These are phyloP conservation scores for Amoebophrya sp. DNA, from an alignment of 169 alveolate species.

Conservation along the genomic window DNA sequence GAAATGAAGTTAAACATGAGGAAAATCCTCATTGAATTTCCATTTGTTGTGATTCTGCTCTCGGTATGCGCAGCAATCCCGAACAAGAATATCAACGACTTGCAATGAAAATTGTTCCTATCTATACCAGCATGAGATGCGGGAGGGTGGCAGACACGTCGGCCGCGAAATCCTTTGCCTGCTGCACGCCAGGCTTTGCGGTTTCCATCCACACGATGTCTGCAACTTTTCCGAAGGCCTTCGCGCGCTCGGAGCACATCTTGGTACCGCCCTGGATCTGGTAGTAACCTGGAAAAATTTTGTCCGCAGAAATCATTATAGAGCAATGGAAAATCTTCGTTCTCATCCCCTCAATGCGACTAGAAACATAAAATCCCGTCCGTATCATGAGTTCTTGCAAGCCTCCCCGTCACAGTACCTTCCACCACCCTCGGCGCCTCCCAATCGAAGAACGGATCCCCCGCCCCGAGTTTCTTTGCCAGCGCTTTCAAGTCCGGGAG, in stretches of 20 bases:
- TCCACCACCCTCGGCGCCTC: slow-evolving; percentile 40
- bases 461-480: slow-evolving; percentile 36
- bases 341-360: no score
- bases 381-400: not conserved
- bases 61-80: no score
- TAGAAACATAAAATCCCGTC: no score
- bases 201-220: slow-evolving; percentile 72
- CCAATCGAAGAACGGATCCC: slow-evolving; percentile 45
- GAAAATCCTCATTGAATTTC: no score
- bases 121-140: slow-evolving; percentile 57
- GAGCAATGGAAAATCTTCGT: no score
- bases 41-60: no score
- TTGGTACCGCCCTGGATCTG: slow-evolving; percentile 47
- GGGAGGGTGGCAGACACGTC: slow-evolving; percentile 54
- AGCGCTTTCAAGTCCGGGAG: slow-evolving; percentile 41
- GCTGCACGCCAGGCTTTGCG: slow-evolving; percentile 61
- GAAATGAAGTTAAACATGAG: no score
- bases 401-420: no score
- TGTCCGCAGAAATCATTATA: slow-evolving; percentile 30
- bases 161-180: slow-evolving; percentile 60
- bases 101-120: no score
- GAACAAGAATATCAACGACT: no score
- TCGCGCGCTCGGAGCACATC: slow-evolving; percentile 46
- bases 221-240: slow-evolving; percentile 42
- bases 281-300: no score